Evolutionary conservation across 129 eudicot species (phyloP), one percentile per base, ranked within the genome.

Genomic region (Saussurea involucrata): DNA sequence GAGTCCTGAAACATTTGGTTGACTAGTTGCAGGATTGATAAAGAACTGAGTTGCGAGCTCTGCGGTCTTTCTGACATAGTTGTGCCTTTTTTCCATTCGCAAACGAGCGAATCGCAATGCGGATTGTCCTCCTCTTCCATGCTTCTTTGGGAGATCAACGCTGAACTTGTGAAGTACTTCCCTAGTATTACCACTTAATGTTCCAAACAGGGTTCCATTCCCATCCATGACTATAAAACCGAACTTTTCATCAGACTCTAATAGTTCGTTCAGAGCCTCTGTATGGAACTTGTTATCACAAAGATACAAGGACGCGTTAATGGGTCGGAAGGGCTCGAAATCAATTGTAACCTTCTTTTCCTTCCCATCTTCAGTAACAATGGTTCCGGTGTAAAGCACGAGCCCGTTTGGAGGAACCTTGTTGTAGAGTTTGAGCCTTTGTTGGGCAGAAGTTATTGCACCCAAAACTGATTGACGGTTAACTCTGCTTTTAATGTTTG

Each of bases 151-250:
- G 29, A 73, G 77, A 73, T 73, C 77, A 9, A 73, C 77, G 10
- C 67, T 73, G 17, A 73, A 73, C 28, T 73, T 73, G 21, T 73
- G 77, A 57, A 73, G 77, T 28, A 73, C 53, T 49, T 73, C 77
- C 36, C 68, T 73, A 3, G 77, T 73, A 44, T 73, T 73, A 29
- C 77, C 77, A 20, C 77, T 73, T 9, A 73, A 73, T 58, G 78
- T 73, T 18, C 77, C 77, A 18, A 73, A 73, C 13, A 73, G 78
- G 55, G 78, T 73, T 44, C 78, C 78, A 60, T 73, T 73, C 1
- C 78, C 78, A 73, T 73, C 78, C 78, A 73, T 73, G 64, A 73
- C 57, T 29, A 73, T 73, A 73, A 73, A 73, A 21, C 78, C 78
- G 17, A 73, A 73, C 57, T 73, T 73, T 28, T 73, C 78, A 73